Evolutionary conservation across 2,329 filamentous ascomycete species (phyloP).

Genomic region (Aureobasidium sp.): DNA sequence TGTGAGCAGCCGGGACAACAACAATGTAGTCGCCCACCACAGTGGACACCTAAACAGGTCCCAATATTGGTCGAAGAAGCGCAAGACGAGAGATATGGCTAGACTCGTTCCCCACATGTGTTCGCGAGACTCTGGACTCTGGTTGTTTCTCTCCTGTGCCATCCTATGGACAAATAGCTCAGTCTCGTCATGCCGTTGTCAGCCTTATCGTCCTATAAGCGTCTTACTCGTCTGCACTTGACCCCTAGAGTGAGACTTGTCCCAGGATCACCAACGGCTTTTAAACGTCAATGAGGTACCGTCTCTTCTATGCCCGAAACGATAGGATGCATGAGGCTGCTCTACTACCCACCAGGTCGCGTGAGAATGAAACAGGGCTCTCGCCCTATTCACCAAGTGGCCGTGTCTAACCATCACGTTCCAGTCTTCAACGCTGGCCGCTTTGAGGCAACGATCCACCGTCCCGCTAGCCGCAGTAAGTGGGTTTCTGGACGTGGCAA

Average conservation of each 20-base stretch:
- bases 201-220: neutral
- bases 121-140: neutral
- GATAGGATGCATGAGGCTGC: neutral
- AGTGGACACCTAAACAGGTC: no score
- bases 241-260: neutral
- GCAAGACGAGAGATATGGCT: neutral
- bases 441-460: neutral
- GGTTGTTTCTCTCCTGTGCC: neutral
- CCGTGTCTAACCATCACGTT: neutral
- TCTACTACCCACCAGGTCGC: neutral
- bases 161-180: neutral
- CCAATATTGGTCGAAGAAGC: neutral
- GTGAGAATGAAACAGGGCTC: neutral
- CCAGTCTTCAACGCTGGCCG: neutral
- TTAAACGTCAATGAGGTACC: neutral
- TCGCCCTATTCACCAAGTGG: neutral
- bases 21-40: neutral
- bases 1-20: neutral
- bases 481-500: neutral
- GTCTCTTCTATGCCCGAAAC: neutral
- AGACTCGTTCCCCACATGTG: no score
- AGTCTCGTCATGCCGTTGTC: neutral
- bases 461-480: neutral
- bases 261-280: neutral
- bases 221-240: neutral